Conservation (phyloP, 345 rosid species). For the Brassica napus region DNA sequence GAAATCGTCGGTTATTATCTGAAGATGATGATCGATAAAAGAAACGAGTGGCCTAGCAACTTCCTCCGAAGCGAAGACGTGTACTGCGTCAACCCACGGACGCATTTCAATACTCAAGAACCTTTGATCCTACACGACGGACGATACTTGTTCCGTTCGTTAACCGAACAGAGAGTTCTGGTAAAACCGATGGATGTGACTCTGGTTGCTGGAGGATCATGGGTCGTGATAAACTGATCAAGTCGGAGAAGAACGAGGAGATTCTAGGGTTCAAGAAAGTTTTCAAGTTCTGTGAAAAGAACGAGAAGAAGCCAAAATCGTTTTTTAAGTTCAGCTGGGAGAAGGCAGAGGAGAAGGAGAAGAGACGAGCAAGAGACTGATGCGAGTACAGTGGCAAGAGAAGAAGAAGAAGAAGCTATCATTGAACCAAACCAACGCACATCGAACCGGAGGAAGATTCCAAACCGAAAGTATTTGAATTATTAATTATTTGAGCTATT, state of each 20-base stretch:
- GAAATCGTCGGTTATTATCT: background rate
- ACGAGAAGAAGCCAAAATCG: background rate
- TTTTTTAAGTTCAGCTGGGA: background rate
- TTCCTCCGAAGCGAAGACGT: background rate
- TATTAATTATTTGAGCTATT: too few species aligned
- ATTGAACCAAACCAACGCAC: too few species aligned
- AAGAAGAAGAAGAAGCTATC: too few species aligned
- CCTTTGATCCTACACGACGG: background rate
- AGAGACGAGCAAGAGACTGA: too few species aligned
- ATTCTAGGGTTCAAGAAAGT: conserved; percentile 5
- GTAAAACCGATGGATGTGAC: background rate
- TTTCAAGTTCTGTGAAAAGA: background rate
- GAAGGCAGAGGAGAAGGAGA: background rate
- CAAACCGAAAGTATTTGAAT: too few species aligned
- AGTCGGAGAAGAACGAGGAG: background rate
- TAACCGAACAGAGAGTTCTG: background rate
- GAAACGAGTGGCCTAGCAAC: background rate
- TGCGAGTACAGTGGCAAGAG: too few species aligned
- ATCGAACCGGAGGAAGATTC: too few species aligned
- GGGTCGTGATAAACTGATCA: conserved; percentile 1
- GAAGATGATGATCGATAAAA: background rate
- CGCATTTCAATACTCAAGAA: background rate
- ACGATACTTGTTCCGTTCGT: background rate
- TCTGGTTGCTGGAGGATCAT: conserved; percentile 2
- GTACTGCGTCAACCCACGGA: background rate